phyloP scores from a whole-genome alignment of 2,329 filamentous ascomycete species.

The Chaetomiaceae sp. region DNA sequence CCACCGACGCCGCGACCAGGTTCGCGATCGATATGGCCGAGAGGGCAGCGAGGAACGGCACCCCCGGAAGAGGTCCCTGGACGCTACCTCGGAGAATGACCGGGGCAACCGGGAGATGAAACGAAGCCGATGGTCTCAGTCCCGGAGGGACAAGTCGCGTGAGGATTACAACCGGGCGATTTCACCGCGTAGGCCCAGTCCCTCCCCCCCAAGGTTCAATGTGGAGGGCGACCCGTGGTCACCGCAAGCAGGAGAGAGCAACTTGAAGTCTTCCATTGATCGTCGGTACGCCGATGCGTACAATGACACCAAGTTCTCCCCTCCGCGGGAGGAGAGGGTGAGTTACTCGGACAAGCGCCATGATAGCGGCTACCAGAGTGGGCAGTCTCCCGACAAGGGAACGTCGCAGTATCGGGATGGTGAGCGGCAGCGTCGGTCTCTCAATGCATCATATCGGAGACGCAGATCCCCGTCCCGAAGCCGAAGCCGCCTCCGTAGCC shows the following conservation, averaged over 20 bases:
- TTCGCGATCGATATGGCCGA: constrained; percentile 1
- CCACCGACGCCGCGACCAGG: neutral
- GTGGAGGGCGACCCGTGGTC: constrained; percentile 23
- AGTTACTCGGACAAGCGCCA: constrained; percentile 21
- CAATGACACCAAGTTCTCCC: constrained; percentile 5
- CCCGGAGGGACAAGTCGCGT: neutral
- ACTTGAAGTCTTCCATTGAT: neutral
- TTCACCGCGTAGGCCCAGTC: constrained; percentile 13
- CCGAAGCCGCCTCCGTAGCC: constrained; percentile 11
- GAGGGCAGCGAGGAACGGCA: neutral
- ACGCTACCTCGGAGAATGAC: constrained; percentile 1
- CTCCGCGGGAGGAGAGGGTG: constrained; percentile 18
- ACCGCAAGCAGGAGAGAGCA: constrained; percentile 24
- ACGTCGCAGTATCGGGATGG: constrained; percentile 12
- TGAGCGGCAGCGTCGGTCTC: constrained; percentile 7
- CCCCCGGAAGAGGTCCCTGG: constrained; percentile 14
- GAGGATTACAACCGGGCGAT: constrained; percentile 1
- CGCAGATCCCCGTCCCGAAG: constrained; percentile 19
- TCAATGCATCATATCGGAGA: constrained; percentile 9
- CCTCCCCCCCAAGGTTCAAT: constrained; percentile 7
- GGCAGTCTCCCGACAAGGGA: constrained; percentile 23
- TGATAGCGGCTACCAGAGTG: constrained; percentile 31
- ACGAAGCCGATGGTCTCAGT: constrained; percentile 10
- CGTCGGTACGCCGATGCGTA: constrained; percentile 6
- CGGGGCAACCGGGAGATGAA: constrained; percentile 15